Percentiles rank a stretch among this genome's conserved stretches.
These are phyloP conservation scores for Dactylonectria macrodidyma DNA, from an alignment of 2,329 filamentous ascomycete species.

Conservation along the genomic window DNA sequence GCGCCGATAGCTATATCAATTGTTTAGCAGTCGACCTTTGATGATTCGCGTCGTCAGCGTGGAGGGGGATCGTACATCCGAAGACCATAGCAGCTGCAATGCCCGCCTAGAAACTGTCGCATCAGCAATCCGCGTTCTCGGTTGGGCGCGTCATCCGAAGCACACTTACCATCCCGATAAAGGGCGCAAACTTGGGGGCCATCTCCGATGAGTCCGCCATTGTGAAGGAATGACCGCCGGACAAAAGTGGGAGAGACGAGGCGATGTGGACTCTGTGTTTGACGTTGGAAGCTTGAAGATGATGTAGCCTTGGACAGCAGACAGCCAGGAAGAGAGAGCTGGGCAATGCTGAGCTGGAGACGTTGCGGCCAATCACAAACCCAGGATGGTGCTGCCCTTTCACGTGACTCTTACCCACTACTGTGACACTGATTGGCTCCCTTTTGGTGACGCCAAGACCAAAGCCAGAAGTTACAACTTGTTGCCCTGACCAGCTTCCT, in stretches of 20 bases:
- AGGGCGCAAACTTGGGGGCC: constrained; percentile 87
- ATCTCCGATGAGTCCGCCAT: constrained; percentile 72
- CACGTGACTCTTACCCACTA: constrained; percentile 33
- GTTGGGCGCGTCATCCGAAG: constrained; percentile 19
- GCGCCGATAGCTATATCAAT: constrained; percentile 73
- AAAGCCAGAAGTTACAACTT: constrained; percentile 14
- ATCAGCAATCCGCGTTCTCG: constrained; percentile 45
- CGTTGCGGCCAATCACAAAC: constrained; percentile 38
- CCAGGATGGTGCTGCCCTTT: not conserved
- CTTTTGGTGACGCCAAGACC: constrained; percentile 22
- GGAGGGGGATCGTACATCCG: constrained; percentile 73
- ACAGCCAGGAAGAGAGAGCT: constrained; percentile 43
- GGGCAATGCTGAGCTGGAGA: constrained; percentile 35
- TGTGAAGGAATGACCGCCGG: constrained; percentile 46
- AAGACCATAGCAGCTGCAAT: constrained; percentile 89
- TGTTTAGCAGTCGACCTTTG: constrained; percentile 45
- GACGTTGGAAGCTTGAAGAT: constrained; percentile 45
- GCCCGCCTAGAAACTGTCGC: constrained; percentile 70
- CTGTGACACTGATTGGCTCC: constrained; percentile 29
- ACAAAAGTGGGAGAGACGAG: constrained; percentile 37
- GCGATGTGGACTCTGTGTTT: constrained; percentile 36
- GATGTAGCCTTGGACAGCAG: constrained; percentile 47
- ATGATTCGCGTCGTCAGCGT: constrained; percentile 31
- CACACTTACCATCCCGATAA: constrained; percentile 85
- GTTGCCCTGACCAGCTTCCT: constrained; percentile 13